These are phyloP conservation scores for Aplosporella prunicola DNA, from an alignment of 2,329 filamentous ascomycete genomes.

Conservation along the genomic window DNA sequence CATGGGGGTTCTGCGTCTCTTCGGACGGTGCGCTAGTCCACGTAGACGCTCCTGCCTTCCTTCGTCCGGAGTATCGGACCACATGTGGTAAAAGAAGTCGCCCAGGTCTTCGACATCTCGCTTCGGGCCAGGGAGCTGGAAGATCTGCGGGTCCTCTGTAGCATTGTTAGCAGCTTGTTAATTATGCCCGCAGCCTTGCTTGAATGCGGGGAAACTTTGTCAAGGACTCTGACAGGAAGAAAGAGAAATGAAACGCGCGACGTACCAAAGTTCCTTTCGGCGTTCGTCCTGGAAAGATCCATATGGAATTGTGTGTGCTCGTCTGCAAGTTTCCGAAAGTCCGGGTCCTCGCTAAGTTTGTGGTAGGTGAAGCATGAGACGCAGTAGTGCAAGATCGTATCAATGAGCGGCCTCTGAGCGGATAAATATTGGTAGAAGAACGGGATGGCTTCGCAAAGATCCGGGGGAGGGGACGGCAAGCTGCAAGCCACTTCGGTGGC, in stretches of 20 bases:
- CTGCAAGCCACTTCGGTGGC: slow-evolving; percentile 32
- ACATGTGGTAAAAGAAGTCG: too few relatives aligned
- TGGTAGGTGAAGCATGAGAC: slow-evolving; percentile 31
- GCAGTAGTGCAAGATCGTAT: slow-evolving; percentile 36
- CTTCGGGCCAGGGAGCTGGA: slow-evolving; percentile 1
- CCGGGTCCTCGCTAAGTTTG: slow-evolving; percentile 23
- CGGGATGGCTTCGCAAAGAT: slow-evolving; percentile 32
- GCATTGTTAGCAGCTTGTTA: too few relatives aligned
- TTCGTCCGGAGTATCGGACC: too few relatives aligned
- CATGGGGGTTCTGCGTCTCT: too few relatives aligned
- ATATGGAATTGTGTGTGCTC: slow-evolving; percentile 31
- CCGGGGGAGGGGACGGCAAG: slow-evolving; percentile 27
- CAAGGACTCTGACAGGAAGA: background rate
- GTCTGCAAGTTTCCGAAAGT: slow-evolving; percentile 29
- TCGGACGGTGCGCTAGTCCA: too few relatives aligned
- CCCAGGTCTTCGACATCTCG: too few relatives aligned
- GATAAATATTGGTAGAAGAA: slow-evolving; percentile 24
- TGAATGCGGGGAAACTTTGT: background rate
- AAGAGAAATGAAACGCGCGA: slow-evolving; percentile 5
- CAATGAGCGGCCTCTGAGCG: slow-evolving; percentile 22
- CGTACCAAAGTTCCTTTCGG: slow-evolving; percentile 31
- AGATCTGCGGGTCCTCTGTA: slow-evolving; percentile 2
- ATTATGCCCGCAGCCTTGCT: too few relatives aligned
- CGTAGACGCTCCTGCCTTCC: too few relatives aligned
- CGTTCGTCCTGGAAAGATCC: slow-evolving; percentile 31